Conservation (phyloP, 1,284 basidiomycete genomes). For the Cystobasidium pallidum region DNA sequence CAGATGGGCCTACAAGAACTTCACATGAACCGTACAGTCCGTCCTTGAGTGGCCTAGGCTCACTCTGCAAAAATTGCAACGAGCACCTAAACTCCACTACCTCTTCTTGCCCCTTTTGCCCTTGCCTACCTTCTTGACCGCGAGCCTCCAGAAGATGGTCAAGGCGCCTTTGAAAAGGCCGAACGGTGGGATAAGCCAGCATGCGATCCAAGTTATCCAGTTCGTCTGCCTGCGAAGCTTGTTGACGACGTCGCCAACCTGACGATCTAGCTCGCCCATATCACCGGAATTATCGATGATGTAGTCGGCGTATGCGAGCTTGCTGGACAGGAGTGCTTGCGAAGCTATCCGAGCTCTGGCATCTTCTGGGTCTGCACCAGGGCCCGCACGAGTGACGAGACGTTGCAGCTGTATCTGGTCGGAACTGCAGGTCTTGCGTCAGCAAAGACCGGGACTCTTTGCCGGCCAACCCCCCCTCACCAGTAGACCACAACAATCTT, state of each 20-base stretch:
- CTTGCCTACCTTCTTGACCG: slow-evolving; percentile 49
- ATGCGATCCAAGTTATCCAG: slow-evolving; percentile 66
- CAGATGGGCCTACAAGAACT: background rate
- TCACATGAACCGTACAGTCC: background rate
- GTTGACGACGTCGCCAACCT: slow-evolving; percentile 70
- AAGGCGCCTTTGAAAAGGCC: slow-evolving; percentile 60
- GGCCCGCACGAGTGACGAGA: slow-evolving; percentile 66
- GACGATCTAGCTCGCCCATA: slow-evolving; percentile 67
- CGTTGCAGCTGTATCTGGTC: slow-evolving; percentile 76
- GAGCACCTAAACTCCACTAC: background rate
- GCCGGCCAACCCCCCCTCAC: slow-evolving; percentile 60
- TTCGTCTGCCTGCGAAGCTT: slow-evolving; percentile 65
- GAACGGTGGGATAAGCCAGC: slow-evolving; percentile 80
- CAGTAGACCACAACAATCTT: slow-evolving; percentile 86
- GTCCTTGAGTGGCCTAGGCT: no score
- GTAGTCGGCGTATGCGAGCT: slow-evolving; percentile 79
- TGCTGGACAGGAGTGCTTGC: slow-evolving; percentile 77
- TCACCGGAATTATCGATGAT: slow-evolving; percentile 88
- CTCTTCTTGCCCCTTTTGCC: slow-evolving; percentile 25
- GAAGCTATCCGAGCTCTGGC: slow-evolving; percentile 68
- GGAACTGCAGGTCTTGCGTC: slow-evolving; percentile 60
- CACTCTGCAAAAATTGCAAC: no score
- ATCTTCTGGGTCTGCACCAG: slow-evolving; percentile 62
- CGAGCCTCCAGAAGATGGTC: slow-evolving; percentile 52
- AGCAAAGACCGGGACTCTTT: background rate